Evolutionary conservation across 805 yeast species (phyloP).

Genomic region (Babjeviella inositovora): DNA sequence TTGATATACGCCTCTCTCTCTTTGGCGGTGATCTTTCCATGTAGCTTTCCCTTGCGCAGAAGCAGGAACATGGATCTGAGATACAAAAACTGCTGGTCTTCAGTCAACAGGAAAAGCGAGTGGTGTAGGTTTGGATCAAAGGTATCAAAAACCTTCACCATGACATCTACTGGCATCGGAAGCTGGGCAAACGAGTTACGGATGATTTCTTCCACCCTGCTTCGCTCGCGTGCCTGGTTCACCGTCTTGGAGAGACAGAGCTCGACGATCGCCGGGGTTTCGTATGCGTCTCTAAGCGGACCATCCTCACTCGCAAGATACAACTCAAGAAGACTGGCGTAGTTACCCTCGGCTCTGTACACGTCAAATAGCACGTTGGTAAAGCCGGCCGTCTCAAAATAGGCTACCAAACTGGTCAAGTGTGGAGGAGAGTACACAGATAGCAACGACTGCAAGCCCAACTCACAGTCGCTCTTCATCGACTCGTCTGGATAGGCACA

Average conservation of each 20-base stretch:
- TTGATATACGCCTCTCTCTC: too few species aligned
- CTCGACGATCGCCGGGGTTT: too few species aligned
- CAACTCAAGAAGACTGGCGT: conserved; percentile 15
- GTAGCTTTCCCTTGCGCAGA: conserved; percentile 4
- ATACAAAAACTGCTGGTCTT: too few species aligned
- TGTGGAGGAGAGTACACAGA: conserved; percentile 49
- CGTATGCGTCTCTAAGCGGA: too few species aligned
- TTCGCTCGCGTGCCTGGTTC: not conserved
- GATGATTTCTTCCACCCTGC: not conserved
- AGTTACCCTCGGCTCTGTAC: conserved; percentile 35
- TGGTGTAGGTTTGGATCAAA: conserved; percentile 21
- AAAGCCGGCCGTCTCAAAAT: conserved; percentile 37
- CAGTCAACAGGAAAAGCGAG: conserved; percentile 13
- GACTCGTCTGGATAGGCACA: conserved; percentile 19
- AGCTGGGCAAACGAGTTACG: too few species aligned
- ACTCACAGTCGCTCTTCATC: conserved; percentile 45
- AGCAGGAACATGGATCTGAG: too few species aligned
- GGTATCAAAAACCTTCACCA: conserved; percentile 17
- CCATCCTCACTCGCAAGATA: not conserved
- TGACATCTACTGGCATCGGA: too few species aligned
- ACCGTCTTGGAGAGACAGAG: not conserved
- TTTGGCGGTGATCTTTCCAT: too few species aligned
- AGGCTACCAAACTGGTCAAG: conserved; percentile 26
- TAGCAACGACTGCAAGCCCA: conserved; percentile 59
- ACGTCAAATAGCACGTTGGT: conserved; percentile 40